Evolutionary conservation across 75 land plant species (phyloP).

Genomic region (Pseudotsuga menziesii): DNA sequence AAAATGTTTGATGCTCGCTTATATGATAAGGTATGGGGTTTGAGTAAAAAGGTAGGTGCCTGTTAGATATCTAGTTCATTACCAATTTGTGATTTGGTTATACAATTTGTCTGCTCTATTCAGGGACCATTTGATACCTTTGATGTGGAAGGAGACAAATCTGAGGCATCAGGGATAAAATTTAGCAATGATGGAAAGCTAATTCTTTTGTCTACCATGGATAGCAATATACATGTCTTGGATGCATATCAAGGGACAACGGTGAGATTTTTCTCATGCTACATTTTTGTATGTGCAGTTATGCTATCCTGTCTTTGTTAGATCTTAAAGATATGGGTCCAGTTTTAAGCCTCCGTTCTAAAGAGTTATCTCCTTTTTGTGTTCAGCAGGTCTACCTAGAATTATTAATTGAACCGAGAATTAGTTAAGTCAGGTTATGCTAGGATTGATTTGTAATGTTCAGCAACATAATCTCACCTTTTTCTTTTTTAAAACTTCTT

Average conservation of each 20-base stretch:
- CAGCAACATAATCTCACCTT: neutral
- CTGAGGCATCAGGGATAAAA: conserved; percentile 75
- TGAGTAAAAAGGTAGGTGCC: neutral
- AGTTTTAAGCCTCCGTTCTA: neutral
- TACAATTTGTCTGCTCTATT: neutral
- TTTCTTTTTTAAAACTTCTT: neutral
- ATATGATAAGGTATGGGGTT: conserved; percentile 63
- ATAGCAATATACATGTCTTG: conserved; percentile 67
- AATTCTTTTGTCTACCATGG: conserved; percentile 68
- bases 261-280: conserved; percentile 30
- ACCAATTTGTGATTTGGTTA: neutral
- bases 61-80: neutral
- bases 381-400: neutral
- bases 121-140: conserved; percentile 88
- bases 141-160: conserved; percentile 53
- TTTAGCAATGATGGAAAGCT: conserved; percentile 87
- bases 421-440: neutral
- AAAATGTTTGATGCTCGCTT: conserved; percentile 82
- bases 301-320: neutral
- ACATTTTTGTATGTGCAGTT: neutral
- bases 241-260: conserved; percentile 70
- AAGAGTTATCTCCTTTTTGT: neutral
- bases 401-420: neutral
- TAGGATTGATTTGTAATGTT: neutral
- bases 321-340: neutral